Percentiles rank a stretch among this genome's conserved stretches.
Evolutionary conservation across 176 grass and related monocot species (phyloP).

Genomic region (Oryza glumipatula): DNA sequence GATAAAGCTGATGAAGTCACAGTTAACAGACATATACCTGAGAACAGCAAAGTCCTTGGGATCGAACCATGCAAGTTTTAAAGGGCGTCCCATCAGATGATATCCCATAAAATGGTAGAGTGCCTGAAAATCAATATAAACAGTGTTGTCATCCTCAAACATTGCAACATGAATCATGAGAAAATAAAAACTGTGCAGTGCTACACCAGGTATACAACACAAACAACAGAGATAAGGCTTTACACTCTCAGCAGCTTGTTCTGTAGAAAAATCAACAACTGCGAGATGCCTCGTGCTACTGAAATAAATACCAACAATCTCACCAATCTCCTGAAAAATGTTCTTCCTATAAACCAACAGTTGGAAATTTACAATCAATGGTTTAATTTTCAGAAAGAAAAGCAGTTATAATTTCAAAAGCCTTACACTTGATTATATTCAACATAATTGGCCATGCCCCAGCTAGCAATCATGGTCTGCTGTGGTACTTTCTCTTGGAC

Average conservation of each 20-base stretch:
- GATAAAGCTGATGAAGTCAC: too few relatives aligned
- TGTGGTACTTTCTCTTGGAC: too few relatives aligned
- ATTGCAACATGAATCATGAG: neutral
- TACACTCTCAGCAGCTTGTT: neutral
- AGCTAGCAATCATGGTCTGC: too few relatives aligned
- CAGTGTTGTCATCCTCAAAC: neutral
- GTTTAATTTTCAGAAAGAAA: neutral
- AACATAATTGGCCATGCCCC: neutral
- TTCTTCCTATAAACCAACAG: neutral
- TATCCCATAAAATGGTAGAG: neutral
- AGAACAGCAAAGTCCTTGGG: neutral
- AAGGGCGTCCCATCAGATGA: neutral
- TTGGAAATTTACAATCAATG: neutral
- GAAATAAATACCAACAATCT: neutral
- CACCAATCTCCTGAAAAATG: neutral
- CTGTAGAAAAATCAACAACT: neutral
- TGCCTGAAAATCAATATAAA: conserved; percentile 1
- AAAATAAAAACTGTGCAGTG: neutral
- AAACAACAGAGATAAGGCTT: neutral
- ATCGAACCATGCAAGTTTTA: neutral
- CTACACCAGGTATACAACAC: too few relatives aligned
- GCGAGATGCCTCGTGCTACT: neutral
- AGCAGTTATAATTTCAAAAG: neutral
- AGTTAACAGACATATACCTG: neutral
- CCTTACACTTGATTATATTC: neutral